A percentile compares a stretch with the other conserved stretches of the same genome.
Evolutionary conservation across 2,329 filamentous ascomycete genomes (phyloP).

Genomic region (Fusarium liriodendri): DNA sequence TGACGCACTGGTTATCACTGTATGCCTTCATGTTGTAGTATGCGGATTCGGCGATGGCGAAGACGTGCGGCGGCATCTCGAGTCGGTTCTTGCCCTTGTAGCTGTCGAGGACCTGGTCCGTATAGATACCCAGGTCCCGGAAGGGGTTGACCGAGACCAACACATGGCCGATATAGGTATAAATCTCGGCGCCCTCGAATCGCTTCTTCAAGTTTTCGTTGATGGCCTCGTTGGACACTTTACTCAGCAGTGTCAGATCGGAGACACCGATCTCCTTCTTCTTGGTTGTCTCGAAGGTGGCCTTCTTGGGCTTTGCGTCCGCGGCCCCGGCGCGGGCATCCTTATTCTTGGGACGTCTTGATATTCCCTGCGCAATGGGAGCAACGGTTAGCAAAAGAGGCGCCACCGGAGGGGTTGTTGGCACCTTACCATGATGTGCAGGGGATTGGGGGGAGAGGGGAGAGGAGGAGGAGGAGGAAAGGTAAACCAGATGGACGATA

Average conservation of each 20-base stretch:
- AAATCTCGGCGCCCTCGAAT: constrained; percentile 97
- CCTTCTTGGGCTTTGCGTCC: constrained; percentile 85
- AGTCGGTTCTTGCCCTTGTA: constrained; percentile 98
- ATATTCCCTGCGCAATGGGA: constrained; percentile 49
- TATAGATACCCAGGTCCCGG: constrained; percentile 97
- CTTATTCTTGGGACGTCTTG: constrained; percentile 56
- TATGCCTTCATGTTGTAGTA: constrained; percentile 99
- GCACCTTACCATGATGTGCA: constrained; percentile 49
- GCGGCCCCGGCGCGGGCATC: constrained; percentile 52
- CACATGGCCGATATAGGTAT: constrained; percentile 99
- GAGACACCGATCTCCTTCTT: constrained; percentile 99
- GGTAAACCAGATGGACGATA: constrained; percentile 24
- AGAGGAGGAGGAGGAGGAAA: constrained; percentile 29
- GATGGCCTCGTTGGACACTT: constrained; percentile 98
- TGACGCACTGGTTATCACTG: constrained; percentile 98
- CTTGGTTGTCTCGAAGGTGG: constrained; percentile 94
- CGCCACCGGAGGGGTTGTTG: constrained; percentile 20
- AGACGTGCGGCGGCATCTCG: constrained; percentile 95
- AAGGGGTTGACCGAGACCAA: constrained; percentile 99
- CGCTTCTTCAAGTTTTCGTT: constrained; percentile 99
- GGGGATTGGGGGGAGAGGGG: constrained; percentile 28
- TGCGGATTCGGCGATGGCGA: constrained; percentile 92
- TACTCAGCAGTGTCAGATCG: constrained; percentile 96
- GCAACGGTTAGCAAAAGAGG: constrained; percentile 26
- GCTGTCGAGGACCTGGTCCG: constrained; percentile 89